phyloP scores from a whole-genome alignment of 2,329 filamentous ascomycete genomes.

The Cladophialophora carrionii region DNA sequence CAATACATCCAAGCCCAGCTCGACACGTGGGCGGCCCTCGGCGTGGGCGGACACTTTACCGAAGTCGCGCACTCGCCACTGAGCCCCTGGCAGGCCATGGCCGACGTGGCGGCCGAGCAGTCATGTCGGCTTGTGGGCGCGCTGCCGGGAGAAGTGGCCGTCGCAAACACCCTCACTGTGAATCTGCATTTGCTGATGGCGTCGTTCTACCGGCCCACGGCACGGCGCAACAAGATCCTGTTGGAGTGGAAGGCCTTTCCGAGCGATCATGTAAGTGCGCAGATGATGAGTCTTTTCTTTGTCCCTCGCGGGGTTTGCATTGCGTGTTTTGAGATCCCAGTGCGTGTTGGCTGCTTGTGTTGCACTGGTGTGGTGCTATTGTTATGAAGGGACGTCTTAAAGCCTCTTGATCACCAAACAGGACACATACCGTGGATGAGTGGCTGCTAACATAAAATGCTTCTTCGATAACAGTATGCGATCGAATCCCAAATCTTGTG shows the following conservation, averaged over 20 bases:
- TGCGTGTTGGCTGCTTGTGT: too few relatives aligned
- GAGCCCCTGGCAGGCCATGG: conserved; percentile 75
- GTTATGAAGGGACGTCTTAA: not conserved
- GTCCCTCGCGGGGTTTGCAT: not conserved
- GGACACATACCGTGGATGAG: not conserved
- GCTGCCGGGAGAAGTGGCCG: conserved; percentile 70
- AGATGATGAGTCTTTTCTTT: not conserved
- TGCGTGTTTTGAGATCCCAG: too few relatives aligned
- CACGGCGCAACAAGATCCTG: conserved; percentile 73
- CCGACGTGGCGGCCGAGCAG: conserved; percentile 69
- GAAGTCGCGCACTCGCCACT: conserved; percentile 68
- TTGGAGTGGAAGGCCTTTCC: conserved; percentile 88
- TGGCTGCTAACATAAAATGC: not conserved
- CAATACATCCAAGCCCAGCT: conserved; percentile 73
- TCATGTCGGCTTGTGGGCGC: conserved; percentile 77
- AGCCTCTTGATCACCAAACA: not conserved
- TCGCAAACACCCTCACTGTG: conserved; percentile 83
- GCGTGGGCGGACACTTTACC: conserved; percentile 80
- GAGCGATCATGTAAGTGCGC: conserved; percentile 69
- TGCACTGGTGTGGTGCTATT: not conserved
- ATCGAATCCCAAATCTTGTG: conserved; percentile 77
- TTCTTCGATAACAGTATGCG: conserved; percentile 64
- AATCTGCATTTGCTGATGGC: conserved; percentile 82
- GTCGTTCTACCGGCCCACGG: conserved; percentile 75
- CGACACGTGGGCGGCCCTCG: conserved; percentile 80